Evolutionary conservation across 2,329 filamentous ascomycete genomes (phyloP), one percentile per base, ranked within the genome.

Genomic region (Tolypocladium amazonense): DNA sequence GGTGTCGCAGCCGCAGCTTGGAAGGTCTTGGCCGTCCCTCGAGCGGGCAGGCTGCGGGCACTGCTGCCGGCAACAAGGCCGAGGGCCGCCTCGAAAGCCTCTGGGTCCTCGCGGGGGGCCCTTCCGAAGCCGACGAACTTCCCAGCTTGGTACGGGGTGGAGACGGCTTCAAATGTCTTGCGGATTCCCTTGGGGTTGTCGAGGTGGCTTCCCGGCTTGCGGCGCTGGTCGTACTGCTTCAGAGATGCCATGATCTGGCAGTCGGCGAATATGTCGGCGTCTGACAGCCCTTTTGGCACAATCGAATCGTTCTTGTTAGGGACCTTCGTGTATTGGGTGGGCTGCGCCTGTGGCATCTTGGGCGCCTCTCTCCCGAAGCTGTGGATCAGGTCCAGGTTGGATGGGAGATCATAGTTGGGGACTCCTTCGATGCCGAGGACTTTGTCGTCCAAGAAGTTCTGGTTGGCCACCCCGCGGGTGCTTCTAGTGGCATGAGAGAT

Each of bases 401-500:
- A 76, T 0, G 82, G 81, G 35, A 84, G 74, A 66, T 84, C 81
- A 62, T 86, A 81, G 65, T 82, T 85, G 61, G 79, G 76, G 53
- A 87, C 76, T 27, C 79, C 82, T 67, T 87, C 84, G 35, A 87
- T 76, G 18, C 84, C 85, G 15, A 84, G 74, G 45, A 83, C 73
- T 66, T 79, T 82, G 67, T 83, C 81, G 62, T 86, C 83, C 41
- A 80, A 67, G 62, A 83, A 82, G 66, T 83, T 84, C 58, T 80
- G 77, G 61, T 77, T 76, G 58, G 78, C 74, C 33, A 73, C 75
- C n/a, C 76, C 82, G 30, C 84, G 79, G 25, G 82, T 86, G 71
- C 84, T 87, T 52, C 85, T 77, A 23, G 85, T 88, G 15, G 82
- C 82, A 61, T 88, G 84, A 12, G 85, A 87, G 15, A 81, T 79